Base-by-base conservation (phyloP, 208 protist species). In the Leishmania gerbilli region DNA sequence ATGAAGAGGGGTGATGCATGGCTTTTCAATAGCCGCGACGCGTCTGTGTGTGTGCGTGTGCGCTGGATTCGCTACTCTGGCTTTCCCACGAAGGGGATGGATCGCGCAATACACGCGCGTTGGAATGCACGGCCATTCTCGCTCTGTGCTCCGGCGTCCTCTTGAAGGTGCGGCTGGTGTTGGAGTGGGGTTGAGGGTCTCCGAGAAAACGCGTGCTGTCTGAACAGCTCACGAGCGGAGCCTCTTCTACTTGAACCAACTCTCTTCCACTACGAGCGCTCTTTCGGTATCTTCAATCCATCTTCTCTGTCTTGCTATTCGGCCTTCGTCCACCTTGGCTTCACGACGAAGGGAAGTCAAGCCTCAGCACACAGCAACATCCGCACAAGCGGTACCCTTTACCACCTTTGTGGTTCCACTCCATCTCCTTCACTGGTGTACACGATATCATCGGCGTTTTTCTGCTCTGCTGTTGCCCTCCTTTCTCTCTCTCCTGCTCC, bases 371-470 rank as follows among this genome's bases (percentile, higher is more conserved):
- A 31, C 11, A 34, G 27, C 21, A 47, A 19, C 45, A 51, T 34
- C n/a, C 45, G 27, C 45, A n/a, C 27, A 74, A 17, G 42, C n/a
- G 13, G 11, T 6, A 74, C 11, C 42, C 21, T 74, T 74, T 17
- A 51, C 69, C 69, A 47, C 34, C 8, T 65, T 76, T 40, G 76
- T 82, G 51, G 42, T 58, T 49, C 40, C 77, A 27, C 65, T 64
- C 58, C n/a, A 42, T 81, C 77, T 49, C 80, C 34, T 40, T 77
- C 19, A 53, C 21, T 37, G 65, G 11, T 67, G 62, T 40, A 40
- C 69, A 11, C 34, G 37, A 11, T 37, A 55, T 6, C 0, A 55
- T 21, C 15, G 51, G 15, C 15, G 51, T 55, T 55, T 40, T 45
- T 49, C 13, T 60, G 55, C 27, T 68, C 27, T 3, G 67, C 55